These are phyloP conservation scores for Candida morakotiae DNA, from an alignment of 805 yeast species.

Conservation along the genomic window DNA sequence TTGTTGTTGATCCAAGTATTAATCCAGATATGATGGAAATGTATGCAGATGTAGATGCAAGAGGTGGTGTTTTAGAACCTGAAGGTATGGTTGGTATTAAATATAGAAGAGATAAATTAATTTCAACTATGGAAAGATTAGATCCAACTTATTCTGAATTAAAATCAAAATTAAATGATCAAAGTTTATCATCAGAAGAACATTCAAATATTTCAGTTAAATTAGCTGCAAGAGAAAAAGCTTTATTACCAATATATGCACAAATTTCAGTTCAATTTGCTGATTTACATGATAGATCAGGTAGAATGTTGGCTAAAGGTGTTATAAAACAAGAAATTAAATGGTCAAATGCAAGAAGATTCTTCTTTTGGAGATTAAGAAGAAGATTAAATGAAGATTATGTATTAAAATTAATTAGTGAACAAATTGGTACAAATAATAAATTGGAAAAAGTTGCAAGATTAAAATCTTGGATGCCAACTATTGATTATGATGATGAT, in stretches of 20 bases:
- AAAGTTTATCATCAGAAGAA: conserved; percentile 56
- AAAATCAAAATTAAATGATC: conserved; percentile 54
- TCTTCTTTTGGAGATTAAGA: conserved; percentile 98
- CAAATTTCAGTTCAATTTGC: conserved; percentile 96
- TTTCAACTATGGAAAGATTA: conserved; percentile 87
- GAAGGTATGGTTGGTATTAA: conserved; percentile 99
- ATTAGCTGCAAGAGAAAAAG: conserved; percentile 74
- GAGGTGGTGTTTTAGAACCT: conserved; percentile 98
- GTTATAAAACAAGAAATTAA: conserved; percentile 79
- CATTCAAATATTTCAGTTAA: conserved; percentile 60
- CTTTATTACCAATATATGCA: conserved; percentile 79
- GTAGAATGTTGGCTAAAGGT: conserved; percentile 95
- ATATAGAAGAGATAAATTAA: conserved; percentile 88
- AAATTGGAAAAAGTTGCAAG: conserved; percentile 84
- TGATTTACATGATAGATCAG: conserved; percentile 95
- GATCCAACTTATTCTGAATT: conserved; percentile 71
- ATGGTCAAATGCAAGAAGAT: conserved; percentile 87
- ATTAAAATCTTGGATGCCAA: conserved; percentile 82
- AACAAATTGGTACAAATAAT: conserved; percentile 49
- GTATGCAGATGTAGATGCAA: conserved; percentile 94
- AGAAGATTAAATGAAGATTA: conserved; percentile 93
- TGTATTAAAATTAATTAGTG: conserved; percentile 68
- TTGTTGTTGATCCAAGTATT: conserved; percentile 97
- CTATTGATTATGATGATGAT: conserved; percentile 68
- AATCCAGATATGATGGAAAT: conserved; percentile 97